Evolutionary conservation across 1,284 basidiomycete species (phyloP).

Genomic region (Irpex sp.): DNA sequence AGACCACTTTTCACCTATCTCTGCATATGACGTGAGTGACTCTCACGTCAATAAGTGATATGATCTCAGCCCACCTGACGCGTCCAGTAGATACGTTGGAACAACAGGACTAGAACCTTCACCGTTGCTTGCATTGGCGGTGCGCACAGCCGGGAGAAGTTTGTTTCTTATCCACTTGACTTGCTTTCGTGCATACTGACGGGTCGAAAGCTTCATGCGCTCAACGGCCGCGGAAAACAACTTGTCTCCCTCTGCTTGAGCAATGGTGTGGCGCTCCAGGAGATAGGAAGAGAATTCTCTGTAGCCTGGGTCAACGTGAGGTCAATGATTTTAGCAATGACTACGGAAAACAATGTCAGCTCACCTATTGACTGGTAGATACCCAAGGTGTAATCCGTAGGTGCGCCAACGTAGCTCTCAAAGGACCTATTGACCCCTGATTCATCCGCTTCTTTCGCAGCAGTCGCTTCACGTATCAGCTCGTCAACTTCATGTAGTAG

Average conservation of each 20-base stretch:
- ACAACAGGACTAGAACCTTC: constrained; percentile 22
- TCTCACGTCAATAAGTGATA: not conserved
- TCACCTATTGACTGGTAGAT: constrained; percentile 95
- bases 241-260: constrained; percentile 32
- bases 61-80: constrained; percentile 52
- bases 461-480: constrained; percentile 31
- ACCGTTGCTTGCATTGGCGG: constrained; percentile 36
- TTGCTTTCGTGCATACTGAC: constrained; percentile 91
- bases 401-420: not conserved
- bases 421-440: not conserved
- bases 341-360: constrained; percentile 9
- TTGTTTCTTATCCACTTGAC: constrained; percentile 93
- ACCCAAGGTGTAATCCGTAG: constrained; percentile 68
- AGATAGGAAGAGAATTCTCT: constrained; percentile 76
- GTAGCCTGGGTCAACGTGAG: constrained; percentile 59
- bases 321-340: not conserved
- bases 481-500: constrained; percentile 79
- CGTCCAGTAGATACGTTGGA: constrained; percentile 65
- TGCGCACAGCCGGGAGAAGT: constrained; percentile 72
- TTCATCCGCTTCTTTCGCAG: constrained; percentile 24
- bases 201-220: constrained; percentile 83
- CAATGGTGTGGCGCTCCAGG: constrained; percentile 36
- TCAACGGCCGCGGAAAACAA: constrained; percentile 63
- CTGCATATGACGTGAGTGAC: constrained; percentile 29
- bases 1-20: constrained; percentile 58